Percentiles rank a stretch among this genome's conserved stretches.
phyloP scores from a whole-genome alignment of 768 basidiomycete genomes.

The Lactarius sanguifluus region DNA sequence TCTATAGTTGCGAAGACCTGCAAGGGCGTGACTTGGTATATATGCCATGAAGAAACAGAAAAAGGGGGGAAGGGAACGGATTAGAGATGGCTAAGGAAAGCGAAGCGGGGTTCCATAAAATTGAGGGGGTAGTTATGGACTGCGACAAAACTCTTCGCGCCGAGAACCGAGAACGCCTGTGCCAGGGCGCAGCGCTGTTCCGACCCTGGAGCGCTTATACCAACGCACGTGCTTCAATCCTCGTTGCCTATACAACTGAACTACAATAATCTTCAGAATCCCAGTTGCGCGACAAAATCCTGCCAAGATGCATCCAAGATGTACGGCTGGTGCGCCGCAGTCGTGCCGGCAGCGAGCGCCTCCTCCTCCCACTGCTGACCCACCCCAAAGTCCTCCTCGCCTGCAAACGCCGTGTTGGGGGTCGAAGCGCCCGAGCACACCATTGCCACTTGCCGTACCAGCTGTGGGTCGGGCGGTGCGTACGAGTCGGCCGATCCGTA shows the following conservation, averaged over 20 bases:
- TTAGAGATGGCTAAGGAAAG: slow-evolving; percentile 1
- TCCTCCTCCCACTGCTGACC: neutral
- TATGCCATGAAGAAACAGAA: slow-evolving; percentile 50
- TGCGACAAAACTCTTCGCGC: neutral
- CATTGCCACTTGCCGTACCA: slow-evolving; percentile 29
- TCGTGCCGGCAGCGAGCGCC: neutral
- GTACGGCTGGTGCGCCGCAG: slow-evolving; percentile 31
- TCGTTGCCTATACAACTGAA: neutral
- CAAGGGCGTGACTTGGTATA: slow-evolving; percentile 63
- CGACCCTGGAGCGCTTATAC: neutral
- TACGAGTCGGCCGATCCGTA: slow-evolving; percentile 37
- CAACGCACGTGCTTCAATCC: neutral
- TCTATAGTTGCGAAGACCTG: slow-evolving; percentile 72
- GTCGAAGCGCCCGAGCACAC: slow-evolving; percentile 22
- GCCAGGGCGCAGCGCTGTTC: neutral
- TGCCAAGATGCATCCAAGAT: slow-evolving; percentile 64
- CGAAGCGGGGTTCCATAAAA: neutral
- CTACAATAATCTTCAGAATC: slow-evolving; percentile 39
- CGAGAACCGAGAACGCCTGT: neutral
- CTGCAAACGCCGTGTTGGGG: slow-evolving; percentile 15
- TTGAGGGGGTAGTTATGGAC: neutral
- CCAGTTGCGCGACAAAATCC: slow-evolving; percentile 67
- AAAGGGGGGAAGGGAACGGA: neutral
- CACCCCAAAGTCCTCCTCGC: slow-evolving; percentile 23
- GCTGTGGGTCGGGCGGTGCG: slow-evolving; percentile 28